Evolutionary conservation across 2,329 filamentous ascomycete species (phyloP).

Genomic region (Fusarium sp.): DNA sequence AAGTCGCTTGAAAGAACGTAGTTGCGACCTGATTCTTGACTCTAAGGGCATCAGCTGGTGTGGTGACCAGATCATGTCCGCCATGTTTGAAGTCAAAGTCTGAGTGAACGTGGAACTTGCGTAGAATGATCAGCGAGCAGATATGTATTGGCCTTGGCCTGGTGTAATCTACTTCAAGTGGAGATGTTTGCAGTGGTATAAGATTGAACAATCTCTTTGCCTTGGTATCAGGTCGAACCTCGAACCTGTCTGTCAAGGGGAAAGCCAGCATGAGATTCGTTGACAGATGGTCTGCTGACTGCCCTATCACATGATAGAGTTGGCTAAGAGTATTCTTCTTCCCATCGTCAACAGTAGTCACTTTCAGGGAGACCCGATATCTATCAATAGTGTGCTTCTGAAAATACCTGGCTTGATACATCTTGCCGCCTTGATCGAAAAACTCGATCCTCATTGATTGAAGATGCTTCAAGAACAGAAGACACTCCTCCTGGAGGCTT

Average conservation of each 20-base stretch:
- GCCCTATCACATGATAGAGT: slow-evolving; percentile 26
- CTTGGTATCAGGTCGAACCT: too few relatives aligned
- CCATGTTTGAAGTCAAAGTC: slow-evolving; percentile 31
- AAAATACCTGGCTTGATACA: slow-evolving; percentile 10
- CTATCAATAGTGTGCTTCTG: slow-evolving; percentile 3
- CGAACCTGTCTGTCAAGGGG: too few relatives aligned
- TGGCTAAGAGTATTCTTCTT: background rate
- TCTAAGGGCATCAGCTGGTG: slow-evolving; percentile 7
- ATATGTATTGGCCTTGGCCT: slow-evolving; percentile 6
- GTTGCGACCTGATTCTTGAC: slow-evolving; percentile 1
- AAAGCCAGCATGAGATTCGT: too few relatives aligned
- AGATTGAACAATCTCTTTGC: too few relatives aligned
- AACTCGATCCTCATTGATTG: slow-evolving; percentile 12
- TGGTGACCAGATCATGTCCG: slow-evolving; percentile 25
- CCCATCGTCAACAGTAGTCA: background rate
- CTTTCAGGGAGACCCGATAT: slow-evolving; percentile 14
- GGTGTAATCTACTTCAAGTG: background rate
- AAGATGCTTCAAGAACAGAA: slow-evolving; percentile 28
- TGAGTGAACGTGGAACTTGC: slow-evolving; percentile 32
- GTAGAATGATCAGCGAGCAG: background rate
- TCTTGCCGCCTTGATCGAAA: background rate
- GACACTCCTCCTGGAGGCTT: slow-evolving; percentile 7
- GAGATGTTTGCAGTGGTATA: too few relatives aligned
- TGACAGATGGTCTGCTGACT: slow-evolving; percentile 16
- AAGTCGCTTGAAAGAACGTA: slow-evolving; percentile 8